Base-by-base conservation (phyloP, 2,329 filamentous ascomycete species). In the Sporothrix dimorphospora region DNA sequence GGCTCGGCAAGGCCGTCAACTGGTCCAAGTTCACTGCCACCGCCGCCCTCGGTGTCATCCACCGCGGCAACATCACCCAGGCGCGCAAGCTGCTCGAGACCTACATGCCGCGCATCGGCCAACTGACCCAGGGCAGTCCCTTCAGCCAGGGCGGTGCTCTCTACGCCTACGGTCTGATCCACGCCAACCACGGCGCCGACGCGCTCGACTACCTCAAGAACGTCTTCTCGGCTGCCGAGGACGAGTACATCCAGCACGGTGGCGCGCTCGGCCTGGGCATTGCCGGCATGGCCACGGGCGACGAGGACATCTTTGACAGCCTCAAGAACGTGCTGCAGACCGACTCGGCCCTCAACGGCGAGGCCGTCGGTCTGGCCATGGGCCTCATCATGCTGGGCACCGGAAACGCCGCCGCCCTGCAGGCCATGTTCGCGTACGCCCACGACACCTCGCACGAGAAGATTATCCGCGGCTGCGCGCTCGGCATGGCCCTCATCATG, bases 11-110 rank as follows among this genome's bases (percentile, higher is more conserved):
- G 85, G 96, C 96, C 34, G 94, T 98, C 65, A 99, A 99, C 84
- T 99, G 96, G 96, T 98, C 94, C 74, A 99, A 99, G 81, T 99
- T 99, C 81, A 98, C 96, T 0, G 96, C 96, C 16, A 99, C 96
- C 4, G 96, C 96, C 72, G 96, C 96, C 8, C 86, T 99, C 6
- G 96, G 96, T 81, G 96, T 98, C 69, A 98, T 99, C 75, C 96
- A 99, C 81, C 92, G 94, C 61, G 96, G 96, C 71, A 99, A 99
- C 81, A 86, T 99, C 73, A 92, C 92, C 30, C 95, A 99, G 79
- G 96, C 94, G 1, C 90, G 94, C 79, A 97, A 97, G 83, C 88
- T 99, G 1, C 87, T 99, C 16, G 94, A 97, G 78, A 96, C 96
- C 3, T 99, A 99, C 79, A 89, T 99, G 9, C 96, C 96, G 16